These are phyloP conservation scores for Pleoardoris graminearum DNA, from an alignment of 2,329 filamentous ascomycete genomes.

Conservation along the genomic window DNA sequence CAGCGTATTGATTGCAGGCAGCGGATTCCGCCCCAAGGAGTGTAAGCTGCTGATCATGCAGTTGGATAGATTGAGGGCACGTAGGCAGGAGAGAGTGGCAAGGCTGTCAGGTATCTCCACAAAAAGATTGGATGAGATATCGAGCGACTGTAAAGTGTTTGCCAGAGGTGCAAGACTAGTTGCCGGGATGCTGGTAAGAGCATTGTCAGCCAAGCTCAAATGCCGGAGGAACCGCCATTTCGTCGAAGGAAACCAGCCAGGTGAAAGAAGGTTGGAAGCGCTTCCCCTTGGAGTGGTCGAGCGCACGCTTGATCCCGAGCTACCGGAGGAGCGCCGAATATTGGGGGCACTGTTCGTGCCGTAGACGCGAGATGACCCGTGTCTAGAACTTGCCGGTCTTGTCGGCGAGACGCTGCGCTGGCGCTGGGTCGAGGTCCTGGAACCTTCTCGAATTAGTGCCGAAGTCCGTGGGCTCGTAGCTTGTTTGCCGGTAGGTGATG, in stretches of 20 bases:
- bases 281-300: constrained; percentile 65
- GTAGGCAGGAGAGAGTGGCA: constrained; percentile 80
- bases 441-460: constrained; percentile 60
- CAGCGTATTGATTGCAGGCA: constrained; percentile 90
- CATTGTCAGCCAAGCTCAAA: constrained; percentile 89
- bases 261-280: constrained; percentile 73
- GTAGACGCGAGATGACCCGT: constrained; percentile 66
- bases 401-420: constrained; percentile 81
- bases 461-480: constrained; percentile 54
- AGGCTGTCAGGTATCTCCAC: constrained; percentile 92
- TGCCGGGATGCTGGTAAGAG: constrained; percentile 76
- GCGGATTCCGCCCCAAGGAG: constrained; percentile 79
- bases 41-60: constrained; percentile 97
- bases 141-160: constrained; percentile 86
- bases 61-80: constrained; percentile 89
- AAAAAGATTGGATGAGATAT: constrained; percentile 91
- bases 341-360: constrained; percentile 69
- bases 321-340: constrained; percentile 85
- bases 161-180: constrained; percentile 79
- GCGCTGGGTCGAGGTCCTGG: constrained; percentile 45
- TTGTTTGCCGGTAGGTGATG: constrained; percentile 49
- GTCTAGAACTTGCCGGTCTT: constrained; percentile 75
- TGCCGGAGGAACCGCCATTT: constrained; percentile 97
- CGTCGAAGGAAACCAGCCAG: constrained; percentile 73
- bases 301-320: constrained; percentile 77